Evolutionary conservation across 2,329 filamentous ascomycete species (phyloP), one percentile per base, ranked within the genome.

Genomic region (Colletotrichum australisinense): DNA sequence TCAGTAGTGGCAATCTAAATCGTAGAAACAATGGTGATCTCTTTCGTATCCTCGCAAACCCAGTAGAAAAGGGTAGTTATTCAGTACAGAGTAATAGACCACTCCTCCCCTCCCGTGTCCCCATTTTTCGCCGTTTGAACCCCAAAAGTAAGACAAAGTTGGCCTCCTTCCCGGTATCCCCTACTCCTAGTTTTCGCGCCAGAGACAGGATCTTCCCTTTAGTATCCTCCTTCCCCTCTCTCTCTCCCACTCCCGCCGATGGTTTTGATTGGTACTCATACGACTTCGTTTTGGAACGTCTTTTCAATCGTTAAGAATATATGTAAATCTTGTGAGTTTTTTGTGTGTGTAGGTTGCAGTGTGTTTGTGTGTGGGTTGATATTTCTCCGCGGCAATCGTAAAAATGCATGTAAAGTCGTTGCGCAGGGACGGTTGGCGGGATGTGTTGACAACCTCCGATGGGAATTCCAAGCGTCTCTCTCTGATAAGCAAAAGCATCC

Each of bases 321-420:
- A 64, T 53, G 62, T 64, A 64, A 64, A 55, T 55, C 49, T 55
- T 42, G 19, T 49, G 42, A 49, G 4, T 52, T 58, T 35, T 57
- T 56, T 55, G 38, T 64, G 52, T 64, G n/a, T 64, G n/a, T 28
- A 22, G 32, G 63, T 56, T 56, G 59, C 55, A 52, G 62, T 69
- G 59, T 72, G 59, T 64, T 38, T 64, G 26, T 69, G n/a, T 60
- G 53, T 22, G 19, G 38, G 62, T 59, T 24, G n/a, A 38, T 46
- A 7, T 63, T 58, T 68, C 63, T 58, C 67, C 70, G 32, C 35
- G n/a, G 55, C 42, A 63, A 46, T 59, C 59, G 66, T 69, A 59
- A 59, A 38, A 72, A 69, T 69, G 69, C 55, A 52, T 46, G 66
- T 69, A 72, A 64, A 42, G 53, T 55, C 42, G 69, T 72, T 72